A percentile compares a stretch with the other conserved stretches of the same genome.
Evolutionary conservation across 1,284 basidiomycete genomes (phyloP).

Genomic region (Microbotryomycetes sp.): DNA sequence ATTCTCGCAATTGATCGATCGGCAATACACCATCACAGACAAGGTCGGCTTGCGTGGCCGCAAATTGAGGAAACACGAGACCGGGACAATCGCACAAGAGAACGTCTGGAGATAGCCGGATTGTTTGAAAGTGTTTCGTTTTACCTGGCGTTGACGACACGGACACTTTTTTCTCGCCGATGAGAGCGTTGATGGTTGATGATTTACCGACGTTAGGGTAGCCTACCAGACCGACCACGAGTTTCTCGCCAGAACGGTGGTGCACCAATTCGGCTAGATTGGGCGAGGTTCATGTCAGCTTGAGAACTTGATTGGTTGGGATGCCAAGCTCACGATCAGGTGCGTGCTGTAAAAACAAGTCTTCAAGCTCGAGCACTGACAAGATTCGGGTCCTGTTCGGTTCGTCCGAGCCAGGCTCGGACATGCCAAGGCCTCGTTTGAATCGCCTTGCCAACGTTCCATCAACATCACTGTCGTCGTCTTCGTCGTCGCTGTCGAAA

Average conservation of each 20-base stretch:
- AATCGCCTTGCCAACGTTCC: conserved; percentile 36
- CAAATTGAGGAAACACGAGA: conserved; percentile 96
- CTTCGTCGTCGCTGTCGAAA: conserved; percentile 10
- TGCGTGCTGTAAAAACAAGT: conserved; percentile 67
- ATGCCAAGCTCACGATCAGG: conserved; percentile 48
- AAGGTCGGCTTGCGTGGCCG: conserved; percentile 87
- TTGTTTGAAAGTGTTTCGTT: conserved; percentile 99
- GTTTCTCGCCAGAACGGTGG: conserved; percentile 56
- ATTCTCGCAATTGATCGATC: conserved; percentile 95
- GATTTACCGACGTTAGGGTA: conserved; percentile 59
- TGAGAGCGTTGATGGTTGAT: conserved; percentile 52
- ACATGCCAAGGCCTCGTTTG: conserved; percentile 23
- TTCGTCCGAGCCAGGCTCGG: conserved; percentile 37
- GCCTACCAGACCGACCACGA: conserved; percentile 60
- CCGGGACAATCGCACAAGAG: conserved; percentile 98
- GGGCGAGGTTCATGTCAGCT: not conserved
- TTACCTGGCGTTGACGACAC: conserved; percentile 97
- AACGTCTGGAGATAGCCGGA: conserved; percentile 77
- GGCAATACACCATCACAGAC: conserved; percentile 96
- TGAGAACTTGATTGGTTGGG: no score
- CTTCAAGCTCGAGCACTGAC: conserved; percentile 82
- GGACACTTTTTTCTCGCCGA: conserved; percentile 80
- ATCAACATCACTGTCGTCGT: conserved; percentile 40
- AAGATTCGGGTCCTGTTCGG: conserved; percentile 72
- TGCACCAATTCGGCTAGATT: conserved; percentile 57